Percentiles rank a stretch among this genome's conserved stretches.
These are phyloP conservation scores for Pseudocercospora macadamiae DNA, from an alignment of 2,329 filamentous ascomycete genomes.

Conservation along the genomic window DNA sequence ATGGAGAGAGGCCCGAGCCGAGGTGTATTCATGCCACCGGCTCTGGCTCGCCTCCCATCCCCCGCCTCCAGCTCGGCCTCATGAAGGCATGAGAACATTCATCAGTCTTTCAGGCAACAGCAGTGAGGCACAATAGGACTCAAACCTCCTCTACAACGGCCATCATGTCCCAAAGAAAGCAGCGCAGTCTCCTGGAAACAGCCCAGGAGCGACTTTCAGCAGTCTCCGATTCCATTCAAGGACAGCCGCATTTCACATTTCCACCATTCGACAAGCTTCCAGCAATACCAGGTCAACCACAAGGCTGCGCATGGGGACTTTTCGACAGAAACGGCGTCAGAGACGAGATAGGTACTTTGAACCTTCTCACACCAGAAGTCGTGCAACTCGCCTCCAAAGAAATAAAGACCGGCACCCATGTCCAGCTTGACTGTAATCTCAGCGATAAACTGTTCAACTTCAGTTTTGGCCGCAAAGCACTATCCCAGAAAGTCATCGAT, in stretches of 20 bases:
- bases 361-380: conserved; percentile 55
- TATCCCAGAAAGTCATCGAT: conserved; percentile 36
- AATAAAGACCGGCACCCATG: conserved; percentile 53
- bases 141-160: too few relatives aligned
- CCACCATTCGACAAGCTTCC: conserved; percentile 32
- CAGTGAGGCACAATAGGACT: too few relatives aligned
- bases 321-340: conserved; percentile 37
- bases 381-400: conserved; percentile 48
- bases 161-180: conserved; percentile 26
- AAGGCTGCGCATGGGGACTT: conserved; percentile 25
- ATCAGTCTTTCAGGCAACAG: too few relatives aligned
- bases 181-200: conserved; percentile 25
- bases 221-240: conserved; percentile 23
- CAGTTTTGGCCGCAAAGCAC: conserved; percentile 34
- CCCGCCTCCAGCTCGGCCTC: too few relatives aligned
- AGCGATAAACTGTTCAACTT: conserved; percentile 36
- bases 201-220: conserved; percentile 30
- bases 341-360: conserved; percentile 57
- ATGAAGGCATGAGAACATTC: too few relatives aligned
- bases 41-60: too few relatives aligned
- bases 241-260: conserved; percentile 23
- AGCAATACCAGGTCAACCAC: conserved; percentile 28
- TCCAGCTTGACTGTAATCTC: conserved; percentile 56
- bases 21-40: too few relatives aligned
- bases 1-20: too few relatives aligned